phyloP scores from a whole-genome alignment of 225 moss, liverwort and hornwort species.

The Asterella californica region DNA sequence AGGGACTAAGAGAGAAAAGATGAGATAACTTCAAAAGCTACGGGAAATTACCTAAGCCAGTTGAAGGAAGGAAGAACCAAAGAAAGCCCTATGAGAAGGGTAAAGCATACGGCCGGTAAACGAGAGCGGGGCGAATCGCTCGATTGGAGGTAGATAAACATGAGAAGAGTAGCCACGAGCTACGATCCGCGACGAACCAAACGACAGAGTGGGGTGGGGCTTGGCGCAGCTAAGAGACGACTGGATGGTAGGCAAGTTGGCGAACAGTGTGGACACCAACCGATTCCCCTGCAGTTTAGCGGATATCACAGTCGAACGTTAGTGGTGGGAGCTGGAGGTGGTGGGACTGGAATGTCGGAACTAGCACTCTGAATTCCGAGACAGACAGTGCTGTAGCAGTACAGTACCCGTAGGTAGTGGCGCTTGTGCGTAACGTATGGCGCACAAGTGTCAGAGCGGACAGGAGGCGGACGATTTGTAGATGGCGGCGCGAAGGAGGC shows the following conservation, averaged over 20 bases:
- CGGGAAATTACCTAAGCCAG: too few species aligned
- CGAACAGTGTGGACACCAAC: not conserved
- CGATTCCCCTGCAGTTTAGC: not conserved
- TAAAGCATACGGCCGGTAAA: too few species aligned
- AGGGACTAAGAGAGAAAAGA: too few species aligned
- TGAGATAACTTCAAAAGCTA: too few species aligned
- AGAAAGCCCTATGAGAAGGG: too few species aligned
- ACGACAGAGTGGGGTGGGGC: too few species aligned
- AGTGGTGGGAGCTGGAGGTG: not conserved
- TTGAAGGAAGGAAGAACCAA: too few species aligned
- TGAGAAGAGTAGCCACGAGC: too few species aligned
- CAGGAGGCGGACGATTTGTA: not conserved
- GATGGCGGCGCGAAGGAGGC: slow-evolving; percentile 5
- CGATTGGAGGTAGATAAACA: too few species aligned
- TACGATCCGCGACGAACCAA: too few species aligned
- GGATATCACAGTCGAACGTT: slow-evolving; percentile 7
- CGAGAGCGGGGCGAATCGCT: too few species aligned
- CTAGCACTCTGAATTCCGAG: not conserved
- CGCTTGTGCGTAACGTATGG: not conserved
- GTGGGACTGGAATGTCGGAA: slow-evolving; percentile 1
- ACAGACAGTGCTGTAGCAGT: not conserved
- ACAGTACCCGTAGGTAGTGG: not conserved
- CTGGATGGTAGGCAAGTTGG: not conserved
- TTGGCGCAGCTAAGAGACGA: too few species aligned
- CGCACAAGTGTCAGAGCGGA: not conserved